Percentiles rank a stretch among this genome's conserved stretches.
Conservation (phyloP, 345 rosid species). For the Camelina laxa region DNA sequence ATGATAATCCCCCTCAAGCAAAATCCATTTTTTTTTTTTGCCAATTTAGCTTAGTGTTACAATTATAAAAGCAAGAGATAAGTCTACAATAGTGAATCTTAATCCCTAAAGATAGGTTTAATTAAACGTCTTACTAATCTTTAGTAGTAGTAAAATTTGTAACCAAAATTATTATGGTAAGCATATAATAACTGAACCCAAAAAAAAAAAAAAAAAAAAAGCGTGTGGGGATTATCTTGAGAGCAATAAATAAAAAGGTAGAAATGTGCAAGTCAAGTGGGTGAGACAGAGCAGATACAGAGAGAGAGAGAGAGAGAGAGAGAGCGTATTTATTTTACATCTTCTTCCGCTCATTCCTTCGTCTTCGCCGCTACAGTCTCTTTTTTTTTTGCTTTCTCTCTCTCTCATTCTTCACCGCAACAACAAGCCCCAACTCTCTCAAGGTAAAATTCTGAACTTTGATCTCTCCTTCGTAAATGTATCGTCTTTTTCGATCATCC, state of each 20-base stretch:
- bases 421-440: constrained; percentile 20
- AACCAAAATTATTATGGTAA: background rate
- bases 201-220: background rate
- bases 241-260: constrained; percentile 36
- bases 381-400: constrained; percentile 23
- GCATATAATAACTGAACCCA: constrained; percentile 8
- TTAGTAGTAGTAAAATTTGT: background rate
- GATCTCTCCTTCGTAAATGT: background rate
- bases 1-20: background rate
- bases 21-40: no score
- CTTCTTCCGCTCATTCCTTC: constrained; percentile 25
- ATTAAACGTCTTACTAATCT: background rate
- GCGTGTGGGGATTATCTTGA: constrained; percentile 15
- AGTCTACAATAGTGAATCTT: background rate
- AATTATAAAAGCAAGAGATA: background rate
- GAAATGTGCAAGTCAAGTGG: constrained; percentile 38
- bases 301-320: background rate
- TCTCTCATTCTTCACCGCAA: constrained; percentile 22
- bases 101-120: background rate
- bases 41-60: background rate
- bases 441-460: constrained; percentile 36
- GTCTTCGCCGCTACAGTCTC: constrained; percentile 27
- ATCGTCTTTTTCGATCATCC: background rate
- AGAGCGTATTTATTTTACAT: constrained; percentile 25
- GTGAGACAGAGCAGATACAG: background rate